These are phyloP conservation scores for Xenoacremonium recifei DNA, from an alignment of 2,329 filamentous ascomycete species.

Conservation along the genomic window DNA sequence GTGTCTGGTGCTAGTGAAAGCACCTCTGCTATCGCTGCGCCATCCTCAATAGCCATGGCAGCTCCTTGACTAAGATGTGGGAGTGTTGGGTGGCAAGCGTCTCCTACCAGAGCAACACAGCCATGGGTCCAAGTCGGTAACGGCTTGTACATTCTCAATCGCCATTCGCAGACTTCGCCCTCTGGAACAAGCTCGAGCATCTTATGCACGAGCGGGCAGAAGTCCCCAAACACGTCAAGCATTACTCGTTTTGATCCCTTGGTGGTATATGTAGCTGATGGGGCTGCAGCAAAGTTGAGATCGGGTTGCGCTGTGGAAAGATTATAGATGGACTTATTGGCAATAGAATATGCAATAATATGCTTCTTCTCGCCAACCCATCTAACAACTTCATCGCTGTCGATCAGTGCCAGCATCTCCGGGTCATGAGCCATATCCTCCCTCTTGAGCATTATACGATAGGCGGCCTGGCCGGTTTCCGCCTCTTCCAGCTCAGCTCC, in stretches of 20 bases:
- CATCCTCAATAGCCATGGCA: constrained; percentile 68
- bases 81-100: constrained; percentile 66
- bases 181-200: constrained; percentile 63
- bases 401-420: constrained; percentile 60
- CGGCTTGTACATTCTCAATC: constrained; percentile 59
- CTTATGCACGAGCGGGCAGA: constrained; percentile 58
- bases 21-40: constrained; percentile 36
- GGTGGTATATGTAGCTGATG: constrained; percentile 59
- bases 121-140: constrained; percentile 60
- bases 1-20: constrained; percentile 19
- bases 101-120: constrained; percentile 57
- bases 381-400: constrained; percentile 55
- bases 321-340: constrained; percentile 64
- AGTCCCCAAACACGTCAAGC: constrained; percentile 58
- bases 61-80: constrained; percentile 67
- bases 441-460: constrained; percentile 51
- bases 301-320: constrained; percentile 62
- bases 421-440: constrained; percentile 64
- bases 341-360: constrained; percentile 66
- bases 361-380: constrained; percentile 68
- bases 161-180: constrained; percentile 67
- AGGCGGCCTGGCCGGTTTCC: constrained; percentile 52
- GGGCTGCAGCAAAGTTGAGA: constrained; percentile 48
- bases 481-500: constrained; percentile 45
- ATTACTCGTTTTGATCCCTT: constrained; percentile 60